Evolutionary conservation across 2,329 filamentous ascomycete genomes (phyloP), one percentile per base, ranked within the genome.

Genomic region (Fusarium proliferatum): DNA sequence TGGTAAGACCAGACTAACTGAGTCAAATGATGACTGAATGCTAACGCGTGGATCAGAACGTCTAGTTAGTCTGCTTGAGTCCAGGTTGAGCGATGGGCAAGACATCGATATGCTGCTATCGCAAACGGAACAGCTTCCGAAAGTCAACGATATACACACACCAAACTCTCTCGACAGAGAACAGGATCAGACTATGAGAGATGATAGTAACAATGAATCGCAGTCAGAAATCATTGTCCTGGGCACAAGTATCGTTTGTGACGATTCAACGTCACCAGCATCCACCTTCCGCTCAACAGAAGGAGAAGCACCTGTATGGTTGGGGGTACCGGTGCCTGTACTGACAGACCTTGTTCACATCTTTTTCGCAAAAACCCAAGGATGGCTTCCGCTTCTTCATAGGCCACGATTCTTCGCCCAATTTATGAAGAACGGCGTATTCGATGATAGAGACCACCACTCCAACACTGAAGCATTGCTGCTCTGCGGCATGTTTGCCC

Each of bases 231-330:
- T 55, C 10, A 9, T 41, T 6, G 23, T 55, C 1, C 6, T 55
- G 1, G 34, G 34, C 1, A n/a, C 51, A 8, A 55, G 51, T 19
- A 17, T 17, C 3, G 13, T 11, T 0, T 9, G 19, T 1, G 34
- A 55, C 4, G 34, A 36, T 12, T 41, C 51, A 39, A 41, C 34
- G 0, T 55, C 51, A 0, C 51, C 51, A 17, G 51, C 51, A 0
- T 41, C 51, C 0, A 55, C 34, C 7, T 39, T 9, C 15, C 51
- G 51, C 5, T 55, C 51, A 12, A 28, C 34, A 28, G 51, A 39
- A 2, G 23, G 1, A 9, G 51, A 53, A 0, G 1, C 4, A 26
- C 16, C 7, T 5, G n/a, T 1, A 2, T 53, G 51, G 51, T 2
- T 53, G 2, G 34, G 34, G 0, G 6, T 41, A 28, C 51, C 51